These are phyloP conservation scores for Somion occarium DNA, from an alignment of 1,284 basidiomycete genomes.

Conservation along the genomic window DNA sequence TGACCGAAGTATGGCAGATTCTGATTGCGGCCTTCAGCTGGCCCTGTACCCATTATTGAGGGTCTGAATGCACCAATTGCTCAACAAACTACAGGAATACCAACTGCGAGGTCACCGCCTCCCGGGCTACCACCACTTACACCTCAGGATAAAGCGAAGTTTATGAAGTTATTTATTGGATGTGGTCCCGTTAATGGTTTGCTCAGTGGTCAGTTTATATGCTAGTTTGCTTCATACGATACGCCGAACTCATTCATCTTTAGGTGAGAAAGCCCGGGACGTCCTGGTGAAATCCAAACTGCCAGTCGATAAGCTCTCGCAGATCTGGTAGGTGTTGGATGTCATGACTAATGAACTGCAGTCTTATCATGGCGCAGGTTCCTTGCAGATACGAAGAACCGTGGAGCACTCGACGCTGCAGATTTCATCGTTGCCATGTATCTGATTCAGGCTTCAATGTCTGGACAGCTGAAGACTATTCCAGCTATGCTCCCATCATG, in stretches of 20 bases:
- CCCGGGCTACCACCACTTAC: constrained; percentile 63
- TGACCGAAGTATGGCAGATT: constrained; percentile 9
- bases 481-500: constrained; percentile 82
- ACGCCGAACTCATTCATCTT: neutral
- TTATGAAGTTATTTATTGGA: constrained; percentile 72
- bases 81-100: constrained; percentile 48
- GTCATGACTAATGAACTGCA: too few species aligned
- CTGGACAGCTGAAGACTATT: constrained; percentile 68
- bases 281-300: constrained; percentile 94
- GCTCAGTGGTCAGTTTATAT: constrained; percentile 63
- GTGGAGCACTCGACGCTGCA: constrained; percentile 84
- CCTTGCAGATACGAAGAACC: constrained; percentile 92
- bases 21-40: constrained; percentile 46
- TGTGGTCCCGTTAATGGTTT: constrained; percentile 75
- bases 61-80: constrained; percentile 51
- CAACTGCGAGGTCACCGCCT: constrained; percentile 58
- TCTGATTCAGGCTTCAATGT: constrained; percentile 91
- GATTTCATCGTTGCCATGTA: constrained; percentile 99
- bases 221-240: constrained; percentile 1
- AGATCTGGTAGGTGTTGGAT: constrained; percentile 85
- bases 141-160: constrained; percentile 79
- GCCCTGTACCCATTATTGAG: constrained; percentile 78
- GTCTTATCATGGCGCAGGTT: constrained; percentile 61
- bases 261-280: constrained; percentile 87
- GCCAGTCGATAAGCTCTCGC: constrained; percentile 83